A percentile compares a stretch with the other conserved stretches of the same genome.
These are phyloP conservation scores for Solanum hybrid DNA, from an alignment of 305 asterid species.

Conservation along the genomic window DNA sequence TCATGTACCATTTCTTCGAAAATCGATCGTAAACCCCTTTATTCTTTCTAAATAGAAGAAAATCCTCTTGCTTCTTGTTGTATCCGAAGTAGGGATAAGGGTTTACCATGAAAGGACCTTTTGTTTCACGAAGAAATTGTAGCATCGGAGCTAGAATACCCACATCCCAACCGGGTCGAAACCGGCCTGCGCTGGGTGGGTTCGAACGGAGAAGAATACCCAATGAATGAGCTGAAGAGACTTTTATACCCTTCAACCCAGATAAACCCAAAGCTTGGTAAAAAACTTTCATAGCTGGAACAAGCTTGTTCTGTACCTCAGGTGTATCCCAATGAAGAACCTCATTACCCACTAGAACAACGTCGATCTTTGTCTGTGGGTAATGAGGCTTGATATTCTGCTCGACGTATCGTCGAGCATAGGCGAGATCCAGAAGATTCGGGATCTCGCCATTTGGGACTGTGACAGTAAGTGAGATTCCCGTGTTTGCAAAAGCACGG, in stretches of 20 bases:
- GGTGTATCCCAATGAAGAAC: constrained; percentile 86
- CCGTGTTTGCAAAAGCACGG: constrained; percentile 65
- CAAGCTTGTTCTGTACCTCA: constrained; percentile 41
- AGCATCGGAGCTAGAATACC: constrained; percentile 53
- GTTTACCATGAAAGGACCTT: constrained; percentile 70
- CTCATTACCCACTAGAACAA: constrained; percentile 67
- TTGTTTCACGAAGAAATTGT: constrained; percentile 47
- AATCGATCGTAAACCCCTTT: constrained; percentile 30
- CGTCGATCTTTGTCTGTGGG: constrained; percentile 51
- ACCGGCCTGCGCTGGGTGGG: constrained; percentile 57
- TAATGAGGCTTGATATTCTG: constrained; percentile 44
- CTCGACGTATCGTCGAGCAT: constrained; percentile 41
- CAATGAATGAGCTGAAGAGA: constrained; percentile 70
- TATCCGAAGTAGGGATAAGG: constrained; percentile 77
- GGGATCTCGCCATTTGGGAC: constrained; percentile 80
- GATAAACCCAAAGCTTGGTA: constrained; percentile 30
- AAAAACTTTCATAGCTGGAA: constrained; percentile 50
- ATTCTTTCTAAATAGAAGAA: constrained; percentile 28
- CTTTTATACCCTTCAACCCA: constrained; percentile 34
- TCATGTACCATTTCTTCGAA: constrained; percentile 34
- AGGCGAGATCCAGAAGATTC: constrained; percentile 22
- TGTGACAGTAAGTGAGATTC: constrained; percentile 63
- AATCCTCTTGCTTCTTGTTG: constrained; percentile 28
- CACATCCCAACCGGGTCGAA: constrained; percentile 70
- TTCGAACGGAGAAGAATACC: constrained; percentile 47